phyloP scores from a whole-genome alignment of 2,329 filamentous ascomycete genomes.

The Exophiala spinifera region DNA sequence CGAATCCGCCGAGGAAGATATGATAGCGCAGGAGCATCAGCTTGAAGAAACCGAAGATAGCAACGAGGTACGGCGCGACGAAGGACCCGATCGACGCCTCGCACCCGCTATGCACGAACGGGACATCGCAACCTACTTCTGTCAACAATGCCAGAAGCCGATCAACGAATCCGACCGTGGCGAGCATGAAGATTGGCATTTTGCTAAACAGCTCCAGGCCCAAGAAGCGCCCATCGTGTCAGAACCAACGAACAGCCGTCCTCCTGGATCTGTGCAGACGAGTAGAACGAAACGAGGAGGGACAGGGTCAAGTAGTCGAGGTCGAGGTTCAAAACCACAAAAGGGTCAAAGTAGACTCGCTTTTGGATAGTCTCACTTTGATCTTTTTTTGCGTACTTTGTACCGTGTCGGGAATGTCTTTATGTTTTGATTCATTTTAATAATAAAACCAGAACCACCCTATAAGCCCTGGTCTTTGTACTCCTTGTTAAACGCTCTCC shows the following conservation, averaged over 20 bases:
- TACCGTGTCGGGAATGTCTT: too few species aligned
- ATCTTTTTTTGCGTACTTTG: too few species aligned
- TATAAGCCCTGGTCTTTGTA: constrained; percentile 48
- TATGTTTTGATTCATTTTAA: too few species aligned
- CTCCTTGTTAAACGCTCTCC: constrained; percentile 85
- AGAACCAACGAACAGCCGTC: constrained; percentile 24
- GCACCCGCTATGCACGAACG: constrained; percentile 7
- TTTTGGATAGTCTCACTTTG: constrained; percentile 29
- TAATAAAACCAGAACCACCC: not conserved
- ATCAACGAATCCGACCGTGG: constrained; percentile 59
- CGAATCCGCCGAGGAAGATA: constrained; percentile 22
- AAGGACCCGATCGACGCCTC: not conserved
- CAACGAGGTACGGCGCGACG: constrained; percentile 10
- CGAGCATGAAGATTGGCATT: constrained; percentile 91
- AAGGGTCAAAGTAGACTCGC: constrained; percentile 29
- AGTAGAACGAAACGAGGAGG: constrained; percentile 23
- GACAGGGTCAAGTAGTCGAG: constrained; percentile 10
- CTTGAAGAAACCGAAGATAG: constrained; percentile 14
- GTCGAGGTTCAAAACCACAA: constrained; percentile 21
- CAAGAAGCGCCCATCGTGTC: constrained; percentile 50
- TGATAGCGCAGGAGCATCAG: constrained; percentile 14
- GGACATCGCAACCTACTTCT: constrained; percentile 45
- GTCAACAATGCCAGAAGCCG: constrained; percentile 63
- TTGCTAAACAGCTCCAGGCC: constrained; percentile 79
- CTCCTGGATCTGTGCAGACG: constrained; percentile 10